Evolutionary conservation across 768 basidiomycete genomes (phyloP).

Genomic region (Chlorophyllum brunneum): DNA sequence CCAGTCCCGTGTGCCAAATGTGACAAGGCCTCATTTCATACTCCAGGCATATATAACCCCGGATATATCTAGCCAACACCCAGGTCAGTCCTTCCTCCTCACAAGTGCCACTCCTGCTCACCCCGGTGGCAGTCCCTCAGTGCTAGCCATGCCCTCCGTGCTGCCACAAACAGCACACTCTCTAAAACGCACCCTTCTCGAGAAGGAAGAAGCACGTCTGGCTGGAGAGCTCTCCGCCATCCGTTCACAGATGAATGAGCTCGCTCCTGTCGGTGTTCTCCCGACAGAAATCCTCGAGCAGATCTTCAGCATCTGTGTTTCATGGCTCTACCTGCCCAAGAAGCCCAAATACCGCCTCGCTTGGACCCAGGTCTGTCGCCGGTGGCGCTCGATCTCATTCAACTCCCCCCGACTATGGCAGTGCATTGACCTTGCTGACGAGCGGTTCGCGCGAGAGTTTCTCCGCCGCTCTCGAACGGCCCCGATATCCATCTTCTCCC

Average conservation of each 20-base stretch:
- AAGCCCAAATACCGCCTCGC: constrained; percentile 30
- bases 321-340: constrained; percentile 29
- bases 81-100: no score
- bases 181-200: constrained; percentile 18
- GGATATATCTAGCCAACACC: no score
- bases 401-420: constrained; percentile 36
- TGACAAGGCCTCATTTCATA: no score
- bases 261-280: constrained; percentile 27
- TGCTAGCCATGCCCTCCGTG: no score
- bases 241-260: constrained; percentile 23
- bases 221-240: constrained; percentile 24
- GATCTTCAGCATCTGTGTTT: constrained; percentile 34
- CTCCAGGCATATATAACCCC: no score
- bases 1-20: no score
- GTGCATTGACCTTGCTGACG: constrained; percentile 33
- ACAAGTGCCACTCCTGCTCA: no score
- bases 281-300: constrained; percentile 38
- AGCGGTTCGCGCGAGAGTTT: constrained; percentile 29
- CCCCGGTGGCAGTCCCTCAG: no score
- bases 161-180: background rate
- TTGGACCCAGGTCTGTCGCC: constrained; percentile 38
- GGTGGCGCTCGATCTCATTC: constrained; percentile 33
- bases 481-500: constrained; percentile 31
- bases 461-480: constrained; percentile 30
- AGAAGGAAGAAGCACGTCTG: constrained; percentile 24